Evolutionary conservation across 148 eudicot genomes (phyloP).

Genomic region (Amaranthus cruentus): DNA sequence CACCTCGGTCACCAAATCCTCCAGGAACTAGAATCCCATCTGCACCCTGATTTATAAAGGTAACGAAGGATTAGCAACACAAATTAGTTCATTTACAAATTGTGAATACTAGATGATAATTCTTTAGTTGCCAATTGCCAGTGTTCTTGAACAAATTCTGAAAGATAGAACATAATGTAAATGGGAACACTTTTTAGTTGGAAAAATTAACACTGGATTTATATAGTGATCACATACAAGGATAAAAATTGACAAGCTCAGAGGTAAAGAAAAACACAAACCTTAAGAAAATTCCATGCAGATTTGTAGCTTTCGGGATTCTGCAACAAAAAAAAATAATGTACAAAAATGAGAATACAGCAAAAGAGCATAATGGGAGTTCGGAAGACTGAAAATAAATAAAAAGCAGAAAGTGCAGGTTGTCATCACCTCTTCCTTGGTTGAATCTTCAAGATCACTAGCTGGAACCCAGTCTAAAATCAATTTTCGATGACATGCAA

Average conservation of each 20-base stretch:
- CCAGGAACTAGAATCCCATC: constrained; percentile 94
- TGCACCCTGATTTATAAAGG: constrained; percentile 54
- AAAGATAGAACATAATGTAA: neutral
- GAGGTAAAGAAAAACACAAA: constrained; percentile 22
- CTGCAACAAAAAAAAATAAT: constrained; percentile 37
- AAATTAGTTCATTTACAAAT: neutral
- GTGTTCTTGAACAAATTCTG: neutral
- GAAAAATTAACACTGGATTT: too few species aligned
- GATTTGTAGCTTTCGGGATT: constrained; percentile 62
- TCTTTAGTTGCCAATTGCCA: too few species aligned
- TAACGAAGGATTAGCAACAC: constrained; percentile 1
- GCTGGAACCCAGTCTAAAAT: too few species aligned
- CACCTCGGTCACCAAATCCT: constrained; percentile 98
- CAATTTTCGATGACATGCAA: too few species aligned
- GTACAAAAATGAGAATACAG: constrained; percentile 1
- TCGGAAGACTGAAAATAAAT: too few species aligned
- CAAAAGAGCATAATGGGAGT: too few species aligned
- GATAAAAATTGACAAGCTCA: neutral
- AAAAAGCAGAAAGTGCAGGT: too few species aligned
- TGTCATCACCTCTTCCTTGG: too few species aligned
- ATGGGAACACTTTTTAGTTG: too few species aligned
- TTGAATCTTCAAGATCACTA: too few species aligned
- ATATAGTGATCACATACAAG: neutral
- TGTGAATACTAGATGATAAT: neutral
- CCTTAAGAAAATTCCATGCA: constrained; percentile 86